phyloP scores from a whole-genome alignment of 441 rosid species.

The Dalechampia spathulata region DNA sequence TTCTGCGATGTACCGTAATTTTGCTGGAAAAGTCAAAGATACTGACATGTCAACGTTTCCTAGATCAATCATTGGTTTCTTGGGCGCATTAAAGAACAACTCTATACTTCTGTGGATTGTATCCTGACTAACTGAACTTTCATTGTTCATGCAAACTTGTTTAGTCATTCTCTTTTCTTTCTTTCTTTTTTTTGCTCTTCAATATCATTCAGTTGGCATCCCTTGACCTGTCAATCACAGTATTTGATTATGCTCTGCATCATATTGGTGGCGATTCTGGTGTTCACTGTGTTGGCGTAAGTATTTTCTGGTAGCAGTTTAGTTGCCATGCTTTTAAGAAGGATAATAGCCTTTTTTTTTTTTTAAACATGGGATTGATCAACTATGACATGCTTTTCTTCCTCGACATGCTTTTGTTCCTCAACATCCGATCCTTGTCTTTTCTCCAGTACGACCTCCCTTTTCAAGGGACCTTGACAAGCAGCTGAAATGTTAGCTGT shows the following conservation, averaged over 20 bases:
- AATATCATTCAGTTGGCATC: slow-evolving; percentile 12
- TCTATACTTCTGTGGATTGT: slow-evolving; percentile 83
- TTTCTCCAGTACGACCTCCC: too few species aligned
- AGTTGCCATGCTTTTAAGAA: not conserved
- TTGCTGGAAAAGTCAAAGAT: not conserved
- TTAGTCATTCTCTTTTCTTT: too few species aligned
- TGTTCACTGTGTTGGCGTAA: slow-evolving; percentile 93
- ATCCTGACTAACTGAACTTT: slow-evolving; percentile 36
- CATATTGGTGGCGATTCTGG: slow-evolving; percentile 67
- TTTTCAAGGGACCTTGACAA: too few species aligned
- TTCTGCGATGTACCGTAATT: not conserved
- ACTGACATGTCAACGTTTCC: slow-evolving; percentile 8
- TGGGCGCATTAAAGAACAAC: slow-evolving; percentile 81
- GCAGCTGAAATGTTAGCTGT: too few species aligned
- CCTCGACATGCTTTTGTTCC: too few species aligned
- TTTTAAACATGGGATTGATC: too few species aligned
- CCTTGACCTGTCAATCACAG: slow-evolving; percentile 52
- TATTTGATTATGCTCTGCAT: slow-evolving; percentile 62
- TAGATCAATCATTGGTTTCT: slow-evolving; percentile 86
- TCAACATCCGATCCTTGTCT: too few species aligned
- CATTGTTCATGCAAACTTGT: too few species aligned
- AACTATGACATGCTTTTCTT: too few species aligned
- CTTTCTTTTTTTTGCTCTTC: not conserved
- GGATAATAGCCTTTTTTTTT: too few species aligned
- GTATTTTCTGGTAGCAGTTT: slow-evolving; percentile 19